phyloP scores from a whole-genome alignment of 768 basidiomycete species.

The Phanerodontia chrysosporium region DNA sequence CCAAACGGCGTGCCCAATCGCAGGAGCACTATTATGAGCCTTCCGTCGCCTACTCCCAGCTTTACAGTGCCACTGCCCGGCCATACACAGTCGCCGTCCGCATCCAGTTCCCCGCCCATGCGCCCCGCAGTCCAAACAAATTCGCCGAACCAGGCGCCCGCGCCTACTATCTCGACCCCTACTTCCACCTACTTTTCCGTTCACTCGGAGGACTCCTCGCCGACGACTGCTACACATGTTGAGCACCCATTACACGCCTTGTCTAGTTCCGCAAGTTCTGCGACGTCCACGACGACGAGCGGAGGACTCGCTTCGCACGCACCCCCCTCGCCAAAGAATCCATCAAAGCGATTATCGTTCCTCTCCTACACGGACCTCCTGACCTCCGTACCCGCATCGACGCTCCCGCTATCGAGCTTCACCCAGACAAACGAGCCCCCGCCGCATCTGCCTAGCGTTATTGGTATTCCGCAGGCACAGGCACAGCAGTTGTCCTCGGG shows the following conservation, averaged over 20 bases:
- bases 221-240: constrained; percentile 34
- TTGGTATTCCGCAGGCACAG: constrained; percentile 35
- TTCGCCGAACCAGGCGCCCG: constrained; percentile 27
- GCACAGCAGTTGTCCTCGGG: constrained; percentile 25
- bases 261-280: constrained; percentile 14
- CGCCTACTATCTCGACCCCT: constrained; percentile 30
- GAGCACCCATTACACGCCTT: constrained; percentile 24
- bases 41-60: constrained; percentile 35
- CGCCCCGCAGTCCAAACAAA: constrained; percentile 15
- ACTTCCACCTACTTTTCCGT: constrained; percentile 48
- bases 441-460: constrained; percentile 68
- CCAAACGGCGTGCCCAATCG: constrained; percentile 39
- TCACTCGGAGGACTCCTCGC: constrained; percentile 32
- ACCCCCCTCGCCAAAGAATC: constrained; percentile 45
- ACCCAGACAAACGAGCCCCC: constrained; percentile 60
- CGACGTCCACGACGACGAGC: constrained; percentile 10
- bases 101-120: neutral
- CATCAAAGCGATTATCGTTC: constrained; percentile 78
- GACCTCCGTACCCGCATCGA: constrained; percentile 67
- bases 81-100: constrained; percentile 10
- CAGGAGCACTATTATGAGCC: constrained; percentile 39
- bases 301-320: constrained; percentile 22
- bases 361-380: constrained; percentile 86
- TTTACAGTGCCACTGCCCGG: constrained; percentile 21
- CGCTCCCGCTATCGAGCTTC: constrained; percentile 67